A percentile compares a stretch with the other conserved stretches of the same genome.
Conservation (phyloP, 1,139 yeast genomes). For the Pichia terricola region DNA sequence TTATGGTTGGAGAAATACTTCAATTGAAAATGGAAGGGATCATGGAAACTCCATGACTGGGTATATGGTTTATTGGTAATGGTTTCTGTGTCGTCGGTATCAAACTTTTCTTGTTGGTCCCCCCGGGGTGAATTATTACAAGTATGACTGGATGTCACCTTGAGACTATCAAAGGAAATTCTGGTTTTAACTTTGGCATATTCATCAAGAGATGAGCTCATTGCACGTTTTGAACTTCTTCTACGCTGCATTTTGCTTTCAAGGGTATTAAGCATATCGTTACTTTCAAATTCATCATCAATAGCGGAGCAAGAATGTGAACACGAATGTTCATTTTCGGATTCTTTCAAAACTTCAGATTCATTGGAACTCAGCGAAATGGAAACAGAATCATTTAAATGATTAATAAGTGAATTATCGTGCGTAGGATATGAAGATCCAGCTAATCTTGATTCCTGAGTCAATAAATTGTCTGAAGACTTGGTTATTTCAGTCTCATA, state of each 20-base stretch:
- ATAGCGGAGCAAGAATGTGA: too few species aligned
- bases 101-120: not conserved
- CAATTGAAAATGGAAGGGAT: conserved; percentile 5
- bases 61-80: not conserved
- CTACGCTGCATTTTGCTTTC: conserved; percentile 4
- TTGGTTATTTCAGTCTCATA: too few species aligned
- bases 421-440: too few species aligned
- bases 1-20: conserved; percentile 14
- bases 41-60: not conserved
- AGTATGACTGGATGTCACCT: not conserved
- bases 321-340: too few species aligned
- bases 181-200: conserved; percentile 19
- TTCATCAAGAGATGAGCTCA: conserved; percentile 23
- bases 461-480: too few species aligned
- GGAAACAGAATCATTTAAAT: too few species aligned
- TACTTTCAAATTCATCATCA: conserved; percentile 1
- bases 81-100: not conserved
- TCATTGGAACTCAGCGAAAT: too few species aligned
- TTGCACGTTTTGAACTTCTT: conserved; percentile 21
- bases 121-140: not conserved
- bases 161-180: conserved; percentile 8
- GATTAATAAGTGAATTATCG: too few species aligned
- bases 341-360: too few species aligned
- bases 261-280: not conserved
- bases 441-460: too few species aligned